phyloP scores from a whole-genome alignment of 257 asterid genomes.

The Cinchona pubescens region DNA sequence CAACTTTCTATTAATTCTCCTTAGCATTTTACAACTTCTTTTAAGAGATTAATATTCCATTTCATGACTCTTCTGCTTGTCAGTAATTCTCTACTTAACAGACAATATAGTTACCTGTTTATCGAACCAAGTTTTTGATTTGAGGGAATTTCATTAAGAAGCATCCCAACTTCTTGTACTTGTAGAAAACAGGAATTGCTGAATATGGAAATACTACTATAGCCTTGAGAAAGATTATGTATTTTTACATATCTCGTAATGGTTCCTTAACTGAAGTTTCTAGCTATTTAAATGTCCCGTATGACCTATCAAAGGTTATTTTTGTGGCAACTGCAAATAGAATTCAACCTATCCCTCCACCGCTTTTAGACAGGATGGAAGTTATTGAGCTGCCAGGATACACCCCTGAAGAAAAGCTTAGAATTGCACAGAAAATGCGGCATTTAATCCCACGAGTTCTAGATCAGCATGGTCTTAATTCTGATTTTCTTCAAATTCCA shows the following conservation, averaged over 20 bases:
- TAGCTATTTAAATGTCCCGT: slow-evolving; percentile 95
- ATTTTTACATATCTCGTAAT: slow-evolving; percentile 10
- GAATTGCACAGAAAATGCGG: slow-evolving; percentile 78
- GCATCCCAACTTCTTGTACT: neutral
- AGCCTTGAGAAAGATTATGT: neutral
- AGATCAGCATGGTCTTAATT: slow-evolving; percentile 90
- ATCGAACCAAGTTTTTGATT: neutral
- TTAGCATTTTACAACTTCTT: neutral
- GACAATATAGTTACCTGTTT: neutral
- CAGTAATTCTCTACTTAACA: neutral
- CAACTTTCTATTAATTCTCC: neutral
- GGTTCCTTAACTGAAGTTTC: slow-evolving; percentile 55
- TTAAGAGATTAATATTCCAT: neutral
- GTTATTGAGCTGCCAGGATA: slow-evolving; percentile 98
- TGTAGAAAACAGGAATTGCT: slow-evolving; percentile 8
- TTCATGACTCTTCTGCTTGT: slow-evolving; percentile 1
- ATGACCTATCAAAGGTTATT: slow-evolving; percentile 93
- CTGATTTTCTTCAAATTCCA: slow-evolving; percentile 88
- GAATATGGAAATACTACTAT: neutral
- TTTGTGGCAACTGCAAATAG: slow-evolving; percentile 98
- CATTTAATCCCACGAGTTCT: slow-evolving; percentile 95
- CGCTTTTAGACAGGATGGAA: slow-evolving; percentile 97
- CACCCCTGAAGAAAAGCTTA: slow-evolving; percentile 96
- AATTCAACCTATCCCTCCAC: slow-evolving; percentile 90
- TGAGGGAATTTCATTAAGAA: neutral